Conservation (phyloP, 2,329 filamentous ascomycete genomes). For the Onygenales sp. region DNA sequence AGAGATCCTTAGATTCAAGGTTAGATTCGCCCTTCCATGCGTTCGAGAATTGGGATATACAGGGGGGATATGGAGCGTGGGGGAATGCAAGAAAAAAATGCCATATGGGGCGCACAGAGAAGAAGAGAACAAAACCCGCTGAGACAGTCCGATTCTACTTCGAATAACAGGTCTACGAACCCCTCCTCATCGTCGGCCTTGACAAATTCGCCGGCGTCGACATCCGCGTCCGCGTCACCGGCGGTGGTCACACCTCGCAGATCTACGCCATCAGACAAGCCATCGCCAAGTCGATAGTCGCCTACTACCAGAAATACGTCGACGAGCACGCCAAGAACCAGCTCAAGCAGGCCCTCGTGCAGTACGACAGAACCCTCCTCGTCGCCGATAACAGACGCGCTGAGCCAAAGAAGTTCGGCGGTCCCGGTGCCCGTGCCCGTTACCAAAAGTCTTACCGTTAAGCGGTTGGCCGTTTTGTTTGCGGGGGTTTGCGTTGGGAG, state of each 20-base stretch:
- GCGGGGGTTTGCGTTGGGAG: not conserved
- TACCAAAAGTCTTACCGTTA: conserved; percentile 99
- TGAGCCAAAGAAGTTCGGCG: conserved; percentile 90
- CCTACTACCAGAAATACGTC: conserved; percentile 99
- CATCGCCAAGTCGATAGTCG: conserved; percentile 93
- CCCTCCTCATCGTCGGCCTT: conserved; percentile 88
- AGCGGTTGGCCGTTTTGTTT: conserved; percentile 21
- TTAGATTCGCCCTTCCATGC: conserved; percentile 24
- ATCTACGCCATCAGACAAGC: conserved; percentile 98
- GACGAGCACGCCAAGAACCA: conserved; percentile 99
- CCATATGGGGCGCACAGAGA: not conserved
- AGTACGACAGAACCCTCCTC: conserved; percentile 94
- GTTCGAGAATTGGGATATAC: not conserved
- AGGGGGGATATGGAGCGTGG: not conserved
- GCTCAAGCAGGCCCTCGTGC: conserved; percentile 91
- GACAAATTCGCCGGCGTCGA: conserved; percentile 97
- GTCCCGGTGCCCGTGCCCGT: conserved; percentile 84
- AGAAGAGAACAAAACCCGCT: not conserved
- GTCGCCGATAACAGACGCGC: conserved; percentile 98
- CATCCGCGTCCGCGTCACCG: conserved; percentile 91
- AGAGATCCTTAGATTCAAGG: conserved; percentile 96
- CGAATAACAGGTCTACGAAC: conserved; percentile 76
- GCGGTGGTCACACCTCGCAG: conserved; percentile 96
- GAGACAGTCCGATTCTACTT: not conserved
- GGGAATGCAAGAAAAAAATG: not conserved